Evolutionary conservation across 768 basidiomycete species (phyloP).

Genomic region (Pleurotus tuoliensis): DNA sequence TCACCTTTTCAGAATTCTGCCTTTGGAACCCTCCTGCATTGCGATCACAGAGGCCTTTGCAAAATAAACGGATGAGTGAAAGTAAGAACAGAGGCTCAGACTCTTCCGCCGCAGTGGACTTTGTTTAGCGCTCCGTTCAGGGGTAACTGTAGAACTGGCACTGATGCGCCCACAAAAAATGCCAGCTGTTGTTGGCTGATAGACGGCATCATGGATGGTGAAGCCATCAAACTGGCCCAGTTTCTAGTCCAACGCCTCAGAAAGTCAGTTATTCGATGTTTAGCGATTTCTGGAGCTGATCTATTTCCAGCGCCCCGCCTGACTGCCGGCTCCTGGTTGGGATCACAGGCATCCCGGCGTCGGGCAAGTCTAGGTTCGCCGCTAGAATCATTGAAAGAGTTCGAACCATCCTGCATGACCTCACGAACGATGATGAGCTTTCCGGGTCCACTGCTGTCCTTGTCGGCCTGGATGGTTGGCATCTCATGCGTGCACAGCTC

Average conservation of each 20-base stretch:
- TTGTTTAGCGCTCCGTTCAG: no score
- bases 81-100: neutral
- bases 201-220: conserved; percentile 30
- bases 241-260: conserved; percentile 31
- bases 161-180: no score
- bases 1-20: conserved; percentile 41
- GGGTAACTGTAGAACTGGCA: no score
- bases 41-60: conserved; percentile 6
- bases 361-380: conserved; percentile 82
- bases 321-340: conserved; percentile 62
- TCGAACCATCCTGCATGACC: conserved; percentile 38
- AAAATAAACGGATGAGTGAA: neutral
- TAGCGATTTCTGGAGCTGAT: neutral
- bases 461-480: conserved; percentile 91
- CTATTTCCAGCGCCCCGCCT: conserved; percentile 25
- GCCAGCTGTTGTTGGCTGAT: no score
- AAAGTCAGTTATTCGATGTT: conserved; percentile 25
- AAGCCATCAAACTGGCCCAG: conserved; percentile 34
- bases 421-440: neutral
- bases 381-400: conserved; percentile 47
- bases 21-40: conserved; percentile 8
- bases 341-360: conserved; percentile 77
- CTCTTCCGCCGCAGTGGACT: neutral
- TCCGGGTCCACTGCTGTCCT: conserved; percentile 45
- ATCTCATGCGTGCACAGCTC: conserved; percentile 74